Percentiles rank a stretch among this genome's conserved stretches.
Evolutionary conservation across 2,329 filamentous ascomycete genomes (phyloP).

Genomic region (Fusarium devonianum): DNA sequence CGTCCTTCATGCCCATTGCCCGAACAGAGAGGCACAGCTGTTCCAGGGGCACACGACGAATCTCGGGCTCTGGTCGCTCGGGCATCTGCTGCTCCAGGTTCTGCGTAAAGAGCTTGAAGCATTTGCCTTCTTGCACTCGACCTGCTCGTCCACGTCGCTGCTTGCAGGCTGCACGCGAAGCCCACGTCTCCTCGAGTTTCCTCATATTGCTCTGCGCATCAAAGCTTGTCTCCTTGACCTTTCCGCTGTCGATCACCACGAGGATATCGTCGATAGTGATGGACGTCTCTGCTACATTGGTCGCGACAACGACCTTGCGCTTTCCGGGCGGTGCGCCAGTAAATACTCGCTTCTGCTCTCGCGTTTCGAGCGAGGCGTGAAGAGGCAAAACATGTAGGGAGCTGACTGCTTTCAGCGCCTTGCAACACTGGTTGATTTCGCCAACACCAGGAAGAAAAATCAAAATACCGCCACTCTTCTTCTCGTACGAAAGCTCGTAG

Average conservation of each 20-base stretch:
- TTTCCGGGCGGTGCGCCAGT: slow-evolving; percentile 76
- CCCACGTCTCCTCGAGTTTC: slow-evolving; percentile 93
- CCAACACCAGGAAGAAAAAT: slow-evolving; percentile 92
- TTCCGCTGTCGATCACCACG: slow-evolving; percentile 92
- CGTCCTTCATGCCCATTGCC: slow-evolving; percentile 89
- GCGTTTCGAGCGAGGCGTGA: slow-evolving; percentile 88
- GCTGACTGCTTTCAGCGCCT: slow-evolving; percentile 70
- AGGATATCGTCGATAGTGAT: slow-evolving; percentile 99
- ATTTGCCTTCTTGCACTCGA: slow-evolving; percentile 87
- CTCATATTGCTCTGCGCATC: slow-evolving; percentile 94
- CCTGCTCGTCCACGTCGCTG: slow-evolving; percentile 93
- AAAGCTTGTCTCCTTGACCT: slow-evolving; percentile 96
- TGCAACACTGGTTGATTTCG: slow-evolving; percentile 87
- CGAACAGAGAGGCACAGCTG: slow-evolving; percentile 94
- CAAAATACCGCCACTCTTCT: slow-evolving; percentile 82
- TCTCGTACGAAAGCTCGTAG: slow-evolving; percentile 68
- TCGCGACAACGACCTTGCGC: slow-evolving; percentile 91
- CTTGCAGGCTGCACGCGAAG: slow-evolving; percentile 90
- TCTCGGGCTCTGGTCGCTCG: slow-evolving; percentile 90
- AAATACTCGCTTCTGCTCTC: slow-evolving; percentile 89
- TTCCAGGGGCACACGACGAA: slow-evolving; percentile 89
- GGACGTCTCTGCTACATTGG: slow-evolving; percentile 97
- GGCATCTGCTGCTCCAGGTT: slow-evolving; percentile 87
- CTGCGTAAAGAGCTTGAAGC: slow-evolving; percentile 94
- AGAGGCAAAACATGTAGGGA: slow-evolving; percentile 82